phyloP scores from a whole-genome alignment of 2,329 filamentous ascomycete genomes.

The Calonectria fujianensis region DNA sequence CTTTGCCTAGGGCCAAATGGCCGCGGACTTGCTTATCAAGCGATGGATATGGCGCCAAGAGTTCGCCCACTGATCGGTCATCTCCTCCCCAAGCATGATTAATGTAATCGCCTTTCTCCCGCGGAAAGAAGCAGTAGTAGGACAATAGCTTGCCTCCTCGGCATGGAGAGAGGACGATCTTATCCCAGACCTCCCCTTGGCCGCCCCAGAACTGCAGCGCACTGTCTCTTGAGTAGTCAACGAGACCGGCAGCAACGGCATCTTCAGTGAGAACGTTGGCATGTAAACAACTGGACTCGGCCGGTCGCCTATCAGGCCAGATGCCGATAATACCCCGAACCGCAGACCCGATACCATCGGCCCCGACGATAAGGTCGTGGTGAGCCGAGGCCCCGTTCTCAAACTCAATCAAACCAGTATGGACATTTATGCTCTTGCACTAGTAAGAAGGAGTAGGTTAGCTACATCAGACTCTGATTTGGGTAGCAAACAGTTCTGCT shows the following conservation, averaged over 20 bases:
- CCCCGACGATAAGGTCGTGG: slow-evolving; percentile 79
- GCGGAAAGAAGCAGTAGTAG: slow-evolving; percentile 82
- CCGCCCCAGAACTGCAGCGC: slow-evolving; percentile 84
- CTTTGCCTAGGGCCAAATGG: slow-evolving; percentile 76
- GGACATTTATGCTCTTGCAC: slow-evolving; percentile 72
- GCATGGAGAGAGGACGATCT: slow-evolving; percentile 82
- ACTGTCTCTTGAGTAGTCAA: slow-evolving; percentile 76
- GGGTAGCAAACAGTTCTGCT: neutral
- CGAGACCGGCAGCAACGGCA: slow-evolving; percentile 74
- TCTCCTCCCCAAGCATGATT: slow-evolving; percentile 76
- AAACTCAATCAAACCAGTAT: slow-evolving; percentile 70
- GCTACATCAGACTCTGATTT: neutral
- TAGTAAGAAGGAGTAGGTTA: slow-evolving; percentile 31
- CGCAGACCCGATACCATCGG: slow-evolving; percentile 80
- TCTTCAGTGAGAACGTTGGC: slow-evolving; percentile 78
- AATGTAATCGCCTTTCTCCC: slow-evolving; percentile 68
- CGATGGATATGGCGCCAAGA: slow-evolving; percentile 76
- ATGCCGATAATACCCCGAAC: slow-evolving; percentile 77
- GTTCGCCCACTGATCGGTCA: slow-evolving; percentile 71
- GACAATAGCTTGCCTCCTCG: slow-evolving; percentile 79
- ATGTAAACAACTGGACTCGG: slow-evolving; percentile 78
- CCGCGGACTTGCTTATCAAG: slow-evolving; percentile 74
- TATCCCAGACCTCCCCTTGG: slow-evolving; percentile 77
- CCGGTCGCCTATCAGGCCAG: slow-evolving; percentile 73
- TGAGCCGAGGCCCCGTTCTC: slow-evolving; percentile 68